These are phyloP conservation scores for Beauveria sp. DNA, from an alignment of 2,329 filamentous ascomycete genomes.

Conservation along the genomic window DNA sequence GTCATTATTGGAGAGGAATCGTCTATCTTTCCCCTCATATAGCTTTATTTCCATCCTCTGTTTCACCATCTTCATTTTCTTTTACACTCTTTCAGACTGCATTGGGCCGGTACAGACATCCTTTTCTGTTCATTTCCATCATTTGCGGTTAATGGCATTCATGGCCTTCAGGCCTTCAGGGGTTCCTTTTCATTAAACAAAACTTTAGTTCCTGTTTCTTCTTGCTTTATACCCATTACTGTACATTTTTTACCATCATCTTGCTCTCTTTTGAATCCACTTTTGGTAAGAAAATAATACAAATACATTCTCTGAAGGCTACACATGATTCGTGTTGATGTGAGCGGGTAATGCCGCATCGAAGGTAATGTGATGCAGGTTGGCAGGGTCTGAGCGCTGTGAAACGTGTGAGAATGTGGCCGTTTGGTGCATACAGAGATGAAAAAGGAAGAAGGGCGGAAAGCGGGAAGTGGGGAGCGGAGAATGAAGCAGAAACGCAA, in stretches of 20 bases:
- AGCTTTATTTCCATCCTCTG: neutral
- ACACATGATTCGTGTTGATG: neutral
- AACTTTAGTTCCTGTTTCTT: neutral
- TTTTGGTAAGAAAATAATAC: neutral
- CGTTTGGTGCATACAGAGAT: too few relatives aligned
- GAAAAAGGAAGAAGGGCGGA: too few relatives aligned
- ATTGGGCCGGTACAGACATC: conserved; percentile 3
- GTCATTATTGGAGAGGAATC: neutral
- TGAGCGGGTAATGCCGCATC: too few relatives aligned
- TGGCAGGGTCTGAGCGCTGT: too few relatives aligned
- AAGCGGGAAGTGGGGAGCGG: too few relatives aligned
- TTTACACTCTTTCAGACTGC: conserved; percentile 2
- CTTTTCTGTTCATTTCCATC: neutral
- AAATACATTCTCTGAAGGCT: neutral
- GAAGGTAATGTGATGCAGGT: too few relatives aligned
- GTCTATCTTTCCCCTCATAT: neutral
- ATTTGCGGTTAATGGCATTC: conserved; percentile 4
- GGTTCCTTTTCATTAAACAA: neutral
- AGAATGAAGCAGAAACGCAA: too few relatives aligned
- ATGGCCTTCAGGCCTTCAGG: conserved; percentile 5
- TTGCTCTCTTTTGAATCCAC: neutral
- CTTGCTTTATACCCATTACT: conserved; percentile 7
- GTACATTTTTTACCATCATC: neutral
- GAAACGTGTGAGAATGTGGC: too few relatives aligned
- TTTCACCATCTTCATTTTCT: neutral